Conservation (phyloP, 192 early-diverging fungal genomes). For the Coemansia sp. region DNA sequence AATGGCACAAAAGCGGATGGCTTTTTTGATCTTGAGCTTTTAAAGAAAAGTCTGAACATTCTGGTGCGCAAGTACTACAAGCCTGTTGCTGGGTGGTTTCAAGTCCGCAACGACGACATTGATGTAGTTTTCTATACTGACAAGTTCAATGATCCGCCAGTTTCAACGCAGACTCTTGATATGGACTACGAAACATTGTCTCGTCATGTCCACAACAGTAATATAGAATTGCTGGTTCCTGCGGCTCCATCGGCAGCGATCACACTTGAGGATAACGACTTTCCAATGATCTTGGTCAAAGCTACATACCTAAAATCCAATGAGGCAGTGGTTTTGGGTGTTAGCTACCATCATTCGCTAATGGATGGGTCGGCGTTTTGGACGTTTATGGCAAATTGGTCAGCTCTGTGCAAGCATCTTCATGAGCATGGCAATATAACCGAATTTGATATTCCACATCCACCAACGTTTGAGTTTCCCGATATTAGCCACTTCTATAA, state of each 20-base stretch:
- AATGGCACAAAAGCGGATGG: constrained; percentile 10
- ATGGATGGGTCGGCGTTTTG: constrained; percentile 52
- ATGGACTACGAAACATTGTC: constrained; percentile 16
- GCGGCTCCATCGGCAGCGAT: constrained; percentile 13
- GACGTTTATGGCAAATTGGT: constrained; percentile 52
- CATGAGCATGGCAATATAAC: not conserved
- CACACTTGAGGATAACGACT: not conserved
- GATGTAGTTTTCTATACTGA: constrained; percentile 28
- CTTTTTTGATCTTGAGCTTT: constrained; percentile 23
- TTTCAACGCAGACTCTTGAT: constrained; percentile 28
- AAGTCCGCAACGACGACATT: constrained; percentile 18
- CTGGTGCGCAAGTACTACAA: constrained; percentile 42
- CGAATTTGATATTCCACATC: constrained; percentile 21
- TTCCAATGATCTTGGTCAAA: constrained; percentile 48
- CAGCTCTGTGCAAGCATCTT: constrained; percentile 25
- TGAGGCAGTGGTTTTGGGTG: constrained; percentile 29
- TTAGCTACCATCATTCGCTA: constrained; percentile 52
- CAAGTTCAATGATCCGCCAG: constrained; percentile 45
- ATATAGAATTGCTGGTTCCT: constrained; percentile 38
- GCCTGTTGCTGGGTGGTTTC: constrained; percentile 47
- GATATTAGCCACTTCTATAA: constrained; percentile 19
- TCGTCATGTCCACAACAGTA: constrained; percentile 28
- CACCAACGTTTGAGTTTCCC: constrained; percentile 43
- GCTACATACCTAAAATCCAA: constrained; percentile 29
- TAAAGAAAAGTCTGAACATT: constrained; percentile 19